A percentile compares a stretch with the other conserved stretches of the same genome.
These are phyloP conservation scores for Camptophora hylomeconis DNA, from an alignment of 2,329 filamentous ascomycete species.

Conservation along the genomic window DNA sequence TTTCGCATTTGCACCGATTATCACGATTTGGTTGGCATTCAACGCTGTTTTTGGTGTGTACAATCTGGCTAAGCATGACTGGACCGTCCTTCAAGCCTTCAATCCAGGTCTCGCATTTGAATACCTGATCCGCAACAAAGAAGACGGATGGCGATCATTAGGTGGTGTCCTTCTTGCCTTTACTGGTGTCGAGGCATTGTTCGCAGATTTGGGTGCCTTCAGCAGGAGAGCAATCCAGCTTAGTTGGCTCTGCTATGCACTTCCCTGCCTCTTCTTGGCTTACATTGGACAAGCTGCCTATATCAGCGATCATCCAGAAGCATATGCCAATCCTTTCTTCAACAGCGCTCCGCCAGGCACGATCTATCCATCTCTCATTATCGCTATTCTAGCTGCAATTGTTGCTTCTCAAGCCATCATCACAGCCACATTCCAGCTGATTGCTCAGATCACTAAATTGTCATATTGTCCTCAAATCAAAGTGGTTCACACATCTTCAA, in stretches of 20 bases:
- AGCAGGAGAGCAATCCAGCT: constrained; percentile 56
- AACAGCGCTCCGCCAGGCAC: constrained; percentile 54
- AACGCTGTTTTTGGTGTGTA: constrained; percentile 42
- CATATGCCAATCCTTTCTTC: constrained; percentile 63
- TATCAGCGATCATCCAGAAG: constrained; percentile 46
- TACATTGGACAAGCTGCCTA: constrained; percentile 66
- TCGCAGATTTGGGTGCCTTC: constrained; percentile 67
- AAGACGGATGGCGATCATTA: constrained; percentile 39
- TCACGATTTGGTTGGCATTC: constrained; percentile 42
- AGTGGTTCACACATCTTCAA: constrained; percentile 55
- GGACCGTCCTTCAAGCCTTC: constrained; percentile 39
- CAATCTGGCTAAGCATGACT: constrained; percentile 35
- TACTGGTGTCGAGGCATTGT: constrained; percentile 66
- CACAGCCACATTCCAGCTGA: constrained; percentile 55
- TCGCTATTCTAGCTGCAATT: constrained; percentile 58
- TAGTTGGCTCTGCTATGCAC: constrained; percentile 56
- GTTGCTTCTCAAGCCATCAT: constrained; percentile 71
- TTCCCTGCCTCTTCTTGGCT: constrained; percentile 47
- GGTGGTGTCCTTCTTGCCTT: constrained; percentile 59
- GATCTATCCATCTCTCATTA: constrained; percentile 53
- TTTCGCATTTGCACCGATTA: constrained; percentile 38
- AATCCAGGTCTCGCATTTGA: constrained; percentile 34
- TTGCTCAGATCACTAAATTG: constrained; percentile 60
- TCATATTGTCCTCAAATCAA: constrained; percentile 67
- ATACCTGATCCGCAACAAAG: constrained; percentile 37